Evolutionary conservation across 805 yeast species (phyloP).

Genomic region (Priceomyces fermenticarens): DNA sequence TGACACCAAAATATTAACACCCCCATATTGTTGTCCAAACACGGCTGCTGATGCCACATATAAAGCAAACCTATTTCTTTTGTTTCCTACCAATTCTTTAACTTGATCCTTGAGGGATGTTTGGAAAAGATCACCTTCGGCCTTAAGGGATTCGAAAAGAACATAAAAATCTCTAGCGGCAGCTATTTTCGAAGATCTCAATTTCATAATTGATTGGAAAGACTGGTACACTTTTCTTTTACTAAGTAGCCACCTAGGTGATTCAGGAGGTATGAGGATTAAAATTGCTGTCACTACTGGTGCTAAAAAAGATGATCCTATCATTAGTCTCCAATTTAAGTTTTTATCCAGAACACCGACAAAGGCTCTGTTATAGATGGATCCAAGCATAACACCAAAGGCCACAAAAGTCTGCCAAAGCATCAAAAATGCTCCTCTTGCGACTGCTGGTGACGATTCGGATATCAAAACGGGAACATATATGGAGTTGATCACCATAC

Average conservation of each 20-base stretch:
- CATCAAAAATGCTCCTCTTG: conserved; percentile 7
- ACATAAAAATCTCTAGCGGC: conserved; percentile 38
- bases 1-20: conserved; percentile 45
- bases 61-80: conserved; percentile 45
- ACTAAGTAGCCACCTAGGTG: conserved; percentile 48
- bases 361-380: conserved; percentile 17
- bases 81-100: conserved; percentile 19
- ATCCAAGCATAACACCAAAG: too few species aligned
- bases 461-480: too few species aligned
- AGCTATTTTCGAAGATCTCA: conserved; percentile 28
- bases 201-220: neutral
- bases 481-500: too few species aligned
- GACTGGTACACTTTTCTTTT: conserved; percentile 28
- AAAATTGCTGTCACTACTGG: too few species aligned
- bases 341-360: conserved; percentile 16
- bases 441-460: too few species aligned
- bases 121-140: conserved; percentile 18
- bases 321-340: too few species aligned
- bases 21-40: conserved; percentile 49
- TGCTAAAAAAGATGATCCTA: too few species aligned
- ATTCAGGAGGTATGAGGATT: conserved; percentile 38
- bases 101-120: conserved; percentile 24
- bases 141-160: conserved; percentile 16
- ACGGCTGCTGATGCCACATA: conserved; percentile 42
- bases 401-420: conserved; percentile 1